These are phyloP conservation scores for Candida freyschussii DNA, from an alignment of 1,139 yeast species.

Conservation along the genomic window DNA sequence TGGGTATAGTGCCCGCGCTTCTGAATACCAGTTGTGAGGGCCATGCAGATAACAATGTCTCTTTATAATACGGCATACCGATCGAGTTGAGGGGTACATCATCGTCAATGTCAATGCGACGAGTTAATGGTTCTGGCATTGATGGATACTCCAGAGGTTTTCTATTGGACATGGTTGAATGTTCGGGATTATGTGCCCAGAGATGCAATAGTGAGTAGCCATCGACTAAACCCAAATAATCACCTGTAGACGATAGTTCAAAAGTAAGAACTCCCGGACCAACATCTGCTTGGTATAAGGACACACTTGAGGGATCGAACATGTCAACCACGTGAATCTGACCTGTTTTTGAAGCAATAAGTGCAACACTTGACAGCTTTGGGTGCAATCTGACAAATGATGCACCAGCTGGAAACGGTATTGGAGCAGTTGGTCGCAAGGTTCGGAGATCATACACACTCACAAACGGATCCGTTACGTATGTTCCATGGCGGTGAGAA, in stretches of 20 bases:
- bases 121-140: conserved; percentile 33
- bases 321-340: conserved; percentile 83
- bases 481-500: conserved; percentile 51
- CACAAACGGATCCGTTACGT: conserved; percentile 68
- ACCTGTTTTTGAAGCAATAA: conserved; percentile 73
- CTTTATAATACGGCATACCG: conserved; percentile 87
- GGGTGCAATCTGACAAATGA: conserved; percentile 83
- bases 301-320: conserved; percentile 66
- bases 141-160: conserved; percentile 31
- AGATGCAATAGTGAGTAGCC: conserved; percentile 59
- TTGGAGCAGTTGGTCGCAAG: conserved; percentile 70
- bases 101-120: conserved; percentile 30
- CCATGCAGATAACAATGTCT: conserved; percentile 77
- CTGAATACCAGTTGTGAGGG: conserved; percentile 55
- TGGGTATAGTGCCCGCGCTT: conserved; percentile 49
- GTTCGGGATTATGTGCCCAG: conserved; percentile 53
- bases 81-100: conserved; percentile 62
- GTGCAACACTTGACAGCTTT: conserved; percentile 70
- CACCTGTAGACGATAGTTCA: conserved; percentile 77
- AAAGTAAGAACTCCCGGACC: conserved; percentile 50
- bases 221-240: conserved; percentile 67
- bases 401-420: conserved; percentile 90
- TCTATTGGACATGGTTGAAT: conserved; percentile 31
- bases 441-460: conserved; percentile 76
- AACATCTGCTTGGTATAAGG: conserved; percentile 55